phyloP scores from a whole-genome alignment of 1,139 yeast species.

The Casaregolazyma lundiana region DNA sequence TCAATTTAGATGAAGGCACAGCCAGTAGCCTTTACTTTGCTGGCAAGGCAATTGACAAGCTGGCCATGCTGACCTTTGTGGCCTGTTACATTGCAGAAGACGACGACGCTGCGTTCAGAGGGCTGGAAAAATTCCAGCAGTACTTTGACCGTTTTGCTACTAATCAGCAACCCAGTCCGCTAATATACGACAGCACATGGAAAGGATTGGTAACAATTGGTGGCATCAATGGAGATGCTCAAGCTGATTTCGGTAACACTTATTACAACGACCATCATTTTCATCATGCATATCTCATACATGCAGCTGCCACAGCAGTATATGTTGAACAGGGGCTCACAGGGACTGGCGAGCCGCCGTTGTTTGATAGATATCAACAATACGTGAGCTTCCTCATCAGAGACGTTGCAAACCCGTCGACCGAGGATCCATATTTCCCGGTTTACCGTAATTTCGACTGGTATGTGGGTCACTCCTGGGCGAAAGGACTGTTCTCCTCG shows the following conservation, averaged over 20 bases:
- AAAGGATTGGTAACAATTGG: conserved; percentile 59
- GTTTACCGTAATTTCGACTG: conserved; percentile 66
- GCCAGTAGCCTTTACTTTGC: conserved; percentile 52
- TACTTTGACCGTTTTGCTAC: conserved; percentile 48
- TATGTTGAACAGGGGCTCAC: conserved; percentile 42
- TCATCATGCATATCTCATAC: conserved; percentile 67
- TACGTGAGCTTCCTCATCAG: conserved; percentile 56
- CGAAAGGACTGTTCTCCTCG: conserved; percentile 57
- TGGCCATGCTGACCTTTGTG: conserved; percentile 59
- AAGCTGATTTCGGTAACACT: conserved; percentile 55
- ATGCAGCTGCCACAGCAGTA: conserved; percentile 68
- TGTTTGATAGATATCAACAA: conserved; percentile 53
- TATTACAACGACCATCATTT: conserved; percentile 70
- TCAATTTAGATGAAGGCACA: conserved; percentile 48
- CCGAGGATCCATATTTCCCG: conserved; percentile 54
- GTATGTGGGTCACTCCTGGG: conserved; percentile 77
- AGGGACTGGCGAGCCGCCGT: conserved; percentile 26
- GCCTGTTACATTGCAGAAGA: conserved; percentile 49
- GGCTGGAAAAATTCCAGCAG: conserved; percentile 46
- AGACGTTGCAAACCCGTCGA: conserved; percentile 64
- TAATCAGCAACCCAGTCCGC: conserved; percentile 50
- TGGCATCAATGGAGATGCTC: conserved; percentile 41
- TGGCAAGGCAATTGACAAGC: conserved; percentile 66
- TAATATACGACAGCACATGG: conserved; percentile 61
- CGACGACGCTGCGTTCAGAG: conserved; percentile 41